Evolutionary conservation across 176 grass and related monocot genomes (phyloP), one percentile per base, ranked within the genome.

Genomic region (Ensete glaucum): DNA sequence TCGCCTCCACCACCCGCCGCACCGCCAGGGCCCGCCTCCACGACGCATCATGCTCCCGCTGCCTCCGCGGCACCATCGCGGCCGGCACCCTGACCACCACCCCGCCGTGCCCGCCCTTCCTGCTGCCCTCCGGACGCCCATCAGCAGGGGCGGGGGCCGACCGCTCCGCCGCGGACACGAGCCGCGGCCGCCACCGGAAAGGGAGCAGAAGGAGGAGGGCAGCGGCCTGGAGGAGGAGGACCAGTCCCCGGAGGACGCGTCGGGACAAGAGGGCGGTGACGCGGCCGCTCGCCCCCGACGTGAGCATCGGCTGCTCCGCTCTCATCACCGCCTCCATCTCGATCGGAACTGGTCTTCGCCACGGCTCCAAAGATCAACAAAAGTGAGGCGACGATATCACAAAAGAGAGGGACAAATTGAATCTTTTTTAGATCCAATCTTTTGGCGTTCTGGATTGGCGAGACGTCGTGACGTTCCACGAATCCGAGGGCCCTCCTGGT

Each of bases 1-100:
- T 62, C 56, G 7, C 43, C 74, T 22, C 43, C 57, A 55, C 56
- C 55, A 76, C 19, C 58, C 74, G 55, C 57, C 57, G 29, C 9
- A 76, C 63, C 57, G 74, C 74, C 34, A 76, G 48, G 17, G 17
- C 74, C 34, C 34, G 55, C 58, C 74, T 76, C 74, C 23, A 55
- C 34, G 26, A 16, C 74, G 74, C 74, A 17, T 63, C 77, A 27
- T 54, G 53, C 77, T 26, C 52, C 8, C 34, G 7, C 67, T 22
- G 34, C 5, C 64, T 29, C 25, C 34, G 34, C 4, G 34, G 34
- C 14, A 34, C 64, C 64, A 51, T 29, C 12, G 11, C 54, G 25
- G 54, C 67, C 27, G 77, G 62, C 13, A 77, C 53, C 66, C 25
- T 53, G 53, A 49, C 52, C 54, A 50, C 26, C 67, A 51, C 27